Conservation (phyloP, 495 filamentous ascomycete genomes). For the Hypoxylon rickii region DNA sequence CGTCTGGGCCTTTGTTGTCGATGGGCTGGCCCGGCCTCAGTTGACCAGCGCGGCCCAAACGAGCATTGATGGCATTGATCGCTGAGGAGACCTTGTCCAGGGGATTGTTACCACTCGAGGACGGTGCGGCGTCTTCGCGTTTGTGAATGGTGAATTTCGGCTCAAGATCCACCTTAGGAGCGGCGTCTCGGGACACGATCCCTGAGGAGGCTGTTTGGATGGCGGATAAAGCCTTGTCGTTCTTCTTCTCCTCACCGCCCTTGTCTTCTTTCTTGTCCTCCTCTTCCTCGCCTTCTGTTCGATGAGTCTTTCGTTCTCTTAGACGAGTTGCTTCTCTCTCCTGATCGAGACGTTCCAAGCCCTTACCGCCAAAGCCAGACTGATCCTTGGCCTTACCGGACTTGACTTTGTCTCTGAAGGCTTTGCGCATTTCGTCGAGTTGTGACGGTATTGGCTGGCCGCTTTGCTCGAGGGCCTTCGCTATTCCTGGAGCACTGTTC, state of each 20-base stretch:
- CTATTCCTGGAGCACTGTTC: conserved; percentile 85
- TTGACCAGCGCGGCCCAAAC: conserved; percentile 82
- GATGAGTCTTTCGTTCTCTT: conserved; percentile 85
- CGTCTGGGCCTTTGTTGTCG: conserved; percentile 98
- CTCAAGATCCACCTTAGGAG: conserved; percentile 38
- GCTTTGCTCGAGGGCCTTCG: conserved; percentile 92
- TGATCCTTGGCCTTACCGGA: conserved; percentile 85
- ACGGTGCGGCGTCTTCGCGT: conserved; percentile 60
- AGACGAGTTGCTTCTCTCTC: conserved; percentile 83
- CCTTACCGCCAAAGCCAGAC: conserved; percentile 93
- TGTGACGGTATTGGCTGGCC: conserved; percentile 77
- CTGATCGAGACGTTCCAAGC: conserved; percentile 86
- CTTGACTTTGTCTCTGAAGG: conserved; percentile 87
- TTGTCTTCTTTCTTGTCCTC: conserved; percentile 80
- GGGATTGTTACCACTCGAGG: conserved; percentile 60
- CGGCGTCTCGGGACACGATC: conserved; percentile 56
- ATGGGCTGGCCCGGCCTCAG: conserved; percentile 91
- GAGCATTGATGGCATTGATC: conserved; percentile 82
- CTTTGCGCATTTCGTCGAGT: conserved; percentile 61
- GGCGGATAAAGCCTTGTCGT: conserved; percentile 65
- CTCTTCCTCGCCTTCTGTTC: conserved; percentile 87
- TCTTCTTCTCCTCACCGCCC: conserved; percentile 60
- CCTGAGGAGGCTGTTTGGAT: conserved; percentile 63
- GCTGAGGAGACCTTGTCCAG: conserved; percentile 84
- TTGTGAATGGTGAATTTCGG: conserved; percentile 79